Percentiles rank a stretch among this genome's conserved stretches.
phyloP scores from a whole-genome alignment of 805 yeast genomes.

The Candida ponderosae region DNA sequence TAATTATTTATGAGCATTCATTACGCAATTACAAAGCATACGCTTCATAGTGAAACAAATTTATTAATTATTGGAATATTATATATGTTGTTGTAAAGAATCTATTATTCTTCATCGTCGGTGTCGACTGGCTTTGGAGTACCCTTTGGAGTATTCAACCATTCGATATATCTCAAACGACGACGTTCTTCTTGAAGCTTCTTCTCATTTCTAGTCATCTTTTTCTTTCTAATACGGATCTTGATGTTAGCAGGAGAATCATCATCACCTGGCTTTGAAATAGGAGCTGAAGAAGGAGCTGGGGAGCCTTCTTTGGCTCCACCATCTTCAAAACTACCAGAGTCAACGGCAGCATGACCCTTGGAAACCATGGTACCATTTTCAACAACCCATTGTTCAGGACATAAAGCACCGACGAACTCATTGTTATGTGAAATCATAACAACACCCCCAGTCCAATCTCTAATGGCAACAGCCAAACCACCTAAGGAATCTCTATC shows the following conservation, averaged over 20 bases:
- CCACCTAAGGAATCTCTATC: slow-evolving; percentile 98
- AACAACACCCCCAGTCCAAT: slow-evolving; percentile 97
- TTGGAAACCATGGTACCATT: slow-evolving; percentile 83
- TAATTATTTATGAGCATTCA: too few species aligned
- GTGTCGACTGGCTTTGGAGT: slow-evolving; percentile 93
- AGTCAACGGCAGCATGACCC: slow-evolving; percentile 71
- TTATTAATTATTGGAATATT: too few species aligned
- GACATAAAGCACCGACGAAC: slow-evolving; percentile 94
- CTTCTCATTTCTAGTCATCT: slow-evolving; percentile 94
- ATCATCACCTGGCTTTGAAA: slow-evolving; percentile 48
- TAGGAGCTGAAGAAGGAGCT: slow-evolving; percentile 30
- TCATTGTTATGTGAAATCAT: slow-evolving; percentile 98
- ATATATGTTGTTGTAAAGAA: not conserved
- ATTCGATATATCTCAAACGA: slow-evolving; percentile 86
- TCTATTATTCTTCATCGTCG: slow-evolving; percentile 72
- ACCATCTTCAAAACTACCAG: slow-evolving; percentile 75
- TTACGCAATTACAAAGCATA: too few species aligned
- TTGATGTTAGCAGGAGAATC: slow-evolving; percentile 96
- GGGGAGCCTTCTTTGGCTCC: slow-evolving; percentile 42
- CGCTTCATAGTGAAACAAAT: too few species aligned
- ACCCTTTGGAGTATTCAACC: slow-evolving; percentile 96
- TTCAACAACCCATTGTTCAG: slow-evolving; percentile 97
- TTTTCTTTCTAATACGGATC: slow-evolving; percentile 89
- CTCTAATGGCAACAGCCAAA: slow-evolving; percentile 93
- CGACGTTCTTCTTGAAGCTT: slow-evolving; percentile 88